phyloP scores from a whole-genome alignment of 257 asterid genomes.

The Scutellaria galericulata region DNA sequence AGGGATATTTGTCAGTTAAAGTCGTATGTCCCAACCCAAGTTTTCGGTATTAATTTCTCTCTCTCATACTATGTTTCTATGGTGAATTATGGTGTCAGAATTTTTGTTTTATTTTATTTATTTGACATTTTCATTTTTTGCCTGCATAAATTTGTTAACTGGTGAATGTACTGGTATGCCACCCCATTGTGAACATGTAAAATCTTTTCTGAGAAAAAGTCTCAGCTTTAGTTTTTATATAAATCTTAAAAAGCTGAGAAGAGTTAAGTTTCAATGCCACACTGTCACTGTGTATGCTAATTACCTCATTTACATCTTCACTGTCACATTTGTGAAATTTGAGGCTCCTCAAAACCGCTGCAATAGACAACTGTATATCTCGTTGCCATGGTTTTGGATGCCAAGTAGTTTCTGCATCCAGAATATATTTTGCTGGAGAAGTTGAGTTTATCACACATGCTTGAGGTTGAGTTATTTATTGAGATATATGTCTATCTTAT shows the following conservation, averaged over 20 bases:
- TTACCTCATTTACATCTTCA: slow-evolving; percentile 22
- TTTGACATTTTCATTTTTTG: neutral
- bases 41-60: slow-evolving; percentile 55
- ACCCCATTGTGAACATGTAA: slow-evolving; percentile 3
- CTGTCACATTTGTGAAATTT: neutral
- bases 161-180: slow-evolving; percentile 8
- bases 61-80: slow-evolving; percentile 11
- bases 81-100: neutral
- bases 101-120: neutral
- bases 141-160: neutral
- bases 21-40: slow-evolving; percentile 88
- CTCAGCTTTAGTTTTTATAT: neutral
- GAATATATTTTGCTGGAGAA: neutral
- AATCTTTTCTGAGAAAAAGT: neutral
- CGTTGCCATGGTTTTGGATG: neutral
- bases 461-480: neutral
- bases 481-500: neutral
- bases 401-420: slow-evolving; percentile 17
- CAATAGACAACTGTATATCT: slow-evolving; percentile 4
- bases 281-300: neutral
- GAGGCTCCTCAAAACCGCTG: neutral
- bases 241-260: slow-evolving; percentile 1
- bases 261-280: slow-evolving; percentile 21
- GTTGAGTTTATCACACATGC: slow-evolving; percentile 14
- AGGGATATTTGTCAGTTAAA: slow-evolving; percentile 76